Base-by-base conservation (phyloP, 768 basidiomycete genomes). In the Butyriboletus loyo region DNA sequence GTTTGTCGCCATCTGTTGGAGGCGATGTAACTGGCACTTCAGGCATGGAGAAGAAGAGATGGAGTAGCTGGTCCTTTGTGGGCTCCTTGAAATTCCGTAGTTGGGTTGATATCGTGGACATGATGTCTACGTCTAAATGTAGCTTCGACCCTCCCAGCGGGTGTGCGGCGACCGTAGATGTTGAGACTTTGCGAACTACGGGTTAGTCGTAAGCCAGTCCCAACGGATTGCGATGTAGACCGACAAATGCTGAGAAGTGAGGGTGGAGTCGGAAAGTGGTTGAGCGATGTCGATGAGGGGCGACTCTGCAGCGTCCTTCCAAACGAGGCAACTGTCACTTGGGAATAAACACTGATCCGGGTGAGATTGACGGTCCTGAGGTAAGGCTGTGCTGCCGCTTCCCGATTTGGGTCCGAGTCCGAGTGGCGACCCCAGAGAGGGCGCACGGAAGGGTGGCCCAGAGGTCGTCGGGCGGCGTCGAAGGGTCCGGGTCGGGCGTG, bases 21-120 rank as follows among this genome's bases (percentile, higher is more conserved):
- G 52, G 35, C 30, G 51, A 61, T 21, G 67, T 50, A 21, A 44
- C 37, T 32, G 61, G 61, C 9, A 48, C 65, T 37, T 83, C 73
- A 21, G 90, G 90, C 43, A 93, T 75, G 21, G 92, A 89, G 76
- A 95, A 96, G 82, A 87, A 94, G 55, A 89, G 81, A 52, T 92
- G 76, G 9, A 86, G 85, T 44, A 86, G 73, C 69, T 96, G 86
- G 50, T 96, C 93, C 72, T 85, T 92, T 7, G 88, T 86, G 41
- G 92, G 92, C 71, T 96, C 93, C 76, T 89, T 91, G 80, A 94
- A 93, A 65, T 89, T 82, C 50, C 93, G 84, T 40, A 97, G 82
- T 57, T 93, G 89, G 22, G 89, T 89, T 43, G 87, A 89, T 65
- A 92, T 92, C 46, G 84, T 87, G 35, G 88, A 76, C 90, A 91